Conservation (phyloP, 208 protist genomes). For the Trichomonas vaginalis region DNA sequence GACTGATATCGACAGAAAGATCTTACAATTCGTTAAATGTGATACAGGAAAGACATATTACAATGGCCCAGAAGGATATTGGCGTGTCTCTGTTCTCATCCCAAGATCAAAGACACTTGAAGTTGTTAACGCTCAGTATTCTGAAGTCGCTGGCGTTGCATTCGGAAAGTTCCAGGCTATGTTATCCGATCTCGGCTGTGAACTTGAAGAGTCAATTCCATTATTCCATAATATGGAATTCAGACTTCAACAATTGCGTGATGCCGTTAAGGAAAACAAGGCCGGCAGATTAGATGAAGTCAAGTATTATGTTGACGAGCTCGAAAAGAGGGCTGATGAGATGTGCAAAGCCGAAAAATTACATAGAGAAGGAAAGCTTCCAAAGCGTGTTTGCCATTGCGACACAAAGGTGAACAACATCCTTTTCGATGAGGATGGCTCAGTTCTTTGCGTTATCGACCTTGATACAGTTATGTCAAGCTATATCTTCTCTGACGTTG, state of each 20-base stretch:
- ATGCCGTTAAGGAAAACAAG: not conserved
- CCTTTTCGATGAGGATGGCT: not conserved
- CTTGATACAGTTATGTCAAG: not conserved
- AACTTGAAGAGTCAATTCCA: not conserved
- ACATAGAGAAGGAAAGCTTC: not conserved
- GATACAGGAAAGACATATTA: not conserved
- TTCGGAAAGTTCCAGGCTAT: not conserved
- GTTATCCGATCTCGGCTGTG: not conserved
- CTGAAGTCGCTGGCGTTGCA: not conserved
- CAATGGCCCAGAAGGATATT: not conserved
- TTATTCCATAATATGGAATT: constrained; percentile 7
- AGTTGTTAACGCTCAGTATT: not conserved
- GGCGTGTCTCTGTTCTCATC: not conserved
- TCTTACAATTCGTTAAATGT: not conserved
- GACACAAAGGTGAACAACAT: constrained; percentile 1
- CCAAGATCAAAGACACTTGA: not conserved
- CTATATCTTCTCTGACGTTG: not conserved
- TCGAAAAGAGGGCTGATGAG: not conserved
- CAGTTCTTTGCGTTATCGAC: not conserved
- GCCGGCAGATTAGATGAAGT: not conserved
- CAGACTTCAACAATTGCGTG: not conserved
- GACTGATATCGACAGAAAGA: not conserved
- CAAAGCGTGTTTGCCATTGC: not conserved
- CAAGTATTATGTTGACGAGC: not conserved
- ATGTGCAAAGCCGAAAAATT: not conserved